A percentile compares a stretch with the other conserved stretches of the same genome.
These are phyloP conservation scores for Ochetophila trinervis DNA, from an alignment of 306 rosid genomes.

Conservation along the genomic window DNA sequence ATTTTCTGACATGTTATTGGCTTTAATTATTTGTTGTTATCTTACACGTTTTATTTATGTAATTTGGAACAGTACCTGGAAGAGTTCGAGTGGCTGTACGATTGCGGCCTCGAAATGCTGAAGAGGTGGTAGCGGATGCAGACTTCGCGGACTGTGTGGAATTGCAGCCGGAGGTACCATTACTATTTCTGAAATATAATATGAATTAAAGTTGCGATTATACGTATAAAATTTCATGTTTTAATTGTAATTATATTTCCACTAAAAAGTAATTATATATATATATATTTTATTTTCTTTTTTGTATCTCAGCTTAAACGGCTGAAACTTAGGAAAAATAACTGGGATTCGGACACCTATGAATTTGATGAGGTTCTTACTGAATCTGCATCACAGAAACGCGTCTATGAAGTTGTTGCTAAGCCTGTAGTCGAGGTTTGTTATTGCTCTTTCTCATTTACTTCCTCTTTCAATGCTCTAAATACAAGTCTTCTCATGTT, in stretches of 20 bases:
- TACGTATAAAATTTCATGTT: background rate
- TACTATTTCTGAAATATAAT: conserved; percentile 12
- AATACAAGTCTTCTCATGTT: background rate
- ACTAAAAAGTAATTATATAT: too few relatives aligned
- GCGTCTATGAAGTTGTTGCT: conserved; percentile 96
- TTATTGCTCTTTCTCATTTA: conserved; percentile 16
- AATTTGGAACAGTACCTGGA: conserved; percentile 59
- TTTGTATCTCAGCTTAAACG: conserved; percentile 64
- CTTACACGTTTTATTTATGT: background rate
- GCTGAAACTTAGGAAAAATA: conserved; percentile 87
- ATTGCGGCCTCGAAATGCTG: conserved; percentile 81
- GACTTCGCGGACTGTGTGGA: conserved; percentile 96
- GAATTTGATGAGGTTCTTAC: conserved; percentile 96
- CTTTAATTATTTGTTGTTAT: conserved; percentile 6
- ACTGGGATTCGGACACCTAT: conserved; percentile 89
- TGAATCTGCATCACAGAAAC: conserved; percentile 87
- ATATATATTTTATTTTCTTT: conserved; percentile 22
- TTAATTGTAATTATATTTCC: background rate
- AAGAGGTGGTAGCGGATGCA: conserved; percentile 77
- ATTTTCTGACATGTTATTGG: background rate
- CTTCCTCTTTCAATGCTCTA: background rate
- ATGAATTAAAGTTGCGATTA: conserved; percentile 12
- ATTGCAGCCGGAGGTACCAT: conserved; percentile 80
- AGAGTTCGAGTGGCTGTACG: conserved; percentile 95
- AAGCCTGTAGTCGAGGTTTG: conserved; percentile 98